phyloP scores from a whole-genome alignment of 2,329 filamentous ascomycete genomes.

The Aspergillus amoenus region DNA sequence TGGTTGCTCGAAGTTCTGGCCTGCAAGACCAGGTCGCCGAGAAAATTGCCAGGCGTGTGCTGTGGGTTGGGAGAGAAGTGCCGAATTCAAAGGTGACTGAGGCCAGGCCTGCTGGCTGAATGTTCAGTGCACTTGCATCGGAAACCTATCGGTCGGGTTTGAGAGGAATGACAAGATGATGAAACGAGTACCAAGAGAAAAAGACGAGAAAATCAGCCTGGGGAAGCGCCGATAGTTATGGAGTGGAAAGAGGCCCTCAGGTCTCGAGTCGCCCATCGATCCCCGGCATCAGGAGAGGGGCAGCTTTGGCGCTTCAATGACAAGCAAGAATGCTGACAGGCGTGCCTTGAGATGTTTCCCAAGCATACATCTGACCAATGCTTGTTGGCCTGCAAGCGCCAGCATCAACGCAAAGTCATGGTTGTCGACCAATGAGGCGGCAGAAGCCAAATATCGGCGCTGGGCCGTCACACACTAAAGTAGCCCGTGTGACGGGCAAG shows the following conservation, averaged over 20 bases:
- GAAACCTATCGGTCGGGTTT: conserved; percentile 14
- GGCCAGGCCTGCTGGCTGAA: conserved; percentile 41
- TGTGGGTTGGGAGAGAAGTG: neutral
- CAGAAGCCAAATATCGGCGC: conserved; percentile 20
- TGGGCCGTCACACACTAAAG: conserved; percentile 33
- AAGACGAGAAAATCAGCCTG: conserved; percentile 21
- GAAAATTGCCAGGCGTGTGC: neutral
- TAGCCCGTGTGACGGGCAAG: conserved; percentile 30
- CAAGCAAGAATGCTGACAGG: conserved; percentile 16
- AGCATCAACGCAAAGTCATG: conserved; percentile 22
- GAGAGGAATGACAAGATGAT: conserved; percentile 2
- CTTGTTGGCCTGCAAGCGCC: conserved; percentile 35
- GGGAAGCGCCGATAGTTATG: conserved; percentile 32
- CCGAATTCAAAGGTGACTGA: conserved; percentile 8
- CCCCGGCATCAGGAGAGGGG: conserved; percentile 27
- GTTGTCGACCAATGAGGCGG: conserved; percentile 29
- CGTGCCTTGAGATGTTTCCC: conserved; percentile 26
- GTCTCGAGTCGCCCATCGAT: conserved; percentile 21
- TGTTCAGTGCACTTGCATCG: conserved; percentile 31
- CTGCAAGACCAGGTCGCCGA: neutral
- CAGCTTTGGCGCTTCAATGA: conserved; percentile 24
- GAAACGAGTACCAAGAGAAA: conserved; percentile 13
- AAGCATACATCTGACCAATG: conserved; percentile 37
- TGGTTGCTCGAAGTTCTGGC: conserved; percentile 20
- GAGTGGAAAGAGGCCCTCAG: conserved; percentile 8